A percentile compares a stretch with the other conserved stretches of the same genome.
Conservation (phyloP, 225 moss, liverwort and hornwort genomes). For the Sphagnum contortum region DNA sequence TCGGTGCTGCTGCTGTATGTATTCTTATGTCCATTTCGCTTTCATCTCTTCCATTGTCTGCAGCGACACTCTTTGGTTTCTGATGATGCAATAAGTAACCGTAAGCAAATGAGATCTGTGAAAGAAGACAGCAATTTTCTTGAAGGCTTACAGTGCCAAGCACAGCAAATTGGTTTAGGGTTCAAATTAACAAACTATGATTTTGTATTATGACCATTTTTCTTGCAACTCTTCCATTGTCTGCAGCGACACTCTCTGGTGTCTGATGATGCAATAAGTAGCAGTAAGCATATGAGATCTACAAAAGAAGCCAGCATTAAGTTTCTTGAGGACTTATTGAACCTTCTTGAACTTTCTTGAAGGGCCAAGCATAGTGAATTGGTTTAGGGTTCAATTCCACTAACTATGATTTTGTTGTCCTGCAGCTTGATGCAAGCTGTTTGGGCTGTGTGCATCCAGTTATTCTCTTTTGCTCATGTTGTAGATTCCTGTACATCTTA, state of each 20-base stretch:
- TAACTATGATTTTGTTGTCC: too few relatives aligned
- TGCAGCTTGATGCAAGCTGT: too few relatives aligned
- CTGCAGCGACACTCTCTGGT: background rate
- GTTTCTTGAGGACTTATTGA: background rate
- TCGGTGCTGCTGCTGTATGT: slow-evolving; percentile 54
- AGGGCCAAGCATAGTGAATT: background rate
- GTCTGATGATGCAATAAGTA: too few relatives aligned
- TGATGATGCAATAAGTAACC: too few relatives aligned
- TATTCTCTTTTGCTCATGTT: too few relatives aligned
- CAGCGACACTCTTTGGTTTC: background rate
- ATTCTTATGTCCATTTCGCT: slow-evolving; percentile 3
- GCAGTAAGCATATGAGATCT: background rate
- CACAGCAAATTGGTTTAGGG: background rate
- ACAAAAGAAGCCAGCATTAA: background rate
- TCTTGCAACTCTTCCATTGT: background rate
- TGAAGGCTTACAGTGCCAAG: background rate
- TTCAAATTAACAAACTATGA: too few relatives aligned
- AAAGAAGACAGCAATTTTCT: background rate
- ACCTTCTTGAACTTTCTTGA: too few relatives aligned
- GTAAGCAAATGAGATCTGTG: background rate
- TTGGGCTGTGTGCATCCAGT: too few relatives aligned
- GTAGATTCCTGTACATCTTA: too few relatives aligned
- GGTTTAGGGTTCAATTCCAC: background rate
- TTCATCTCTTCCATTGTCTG: background rate
- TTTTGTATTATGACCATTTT: too few relatives aligned